Conservation (phyloP, 2,329 filamentous ascomycete species). For the Massarina eburnea region DNA sequence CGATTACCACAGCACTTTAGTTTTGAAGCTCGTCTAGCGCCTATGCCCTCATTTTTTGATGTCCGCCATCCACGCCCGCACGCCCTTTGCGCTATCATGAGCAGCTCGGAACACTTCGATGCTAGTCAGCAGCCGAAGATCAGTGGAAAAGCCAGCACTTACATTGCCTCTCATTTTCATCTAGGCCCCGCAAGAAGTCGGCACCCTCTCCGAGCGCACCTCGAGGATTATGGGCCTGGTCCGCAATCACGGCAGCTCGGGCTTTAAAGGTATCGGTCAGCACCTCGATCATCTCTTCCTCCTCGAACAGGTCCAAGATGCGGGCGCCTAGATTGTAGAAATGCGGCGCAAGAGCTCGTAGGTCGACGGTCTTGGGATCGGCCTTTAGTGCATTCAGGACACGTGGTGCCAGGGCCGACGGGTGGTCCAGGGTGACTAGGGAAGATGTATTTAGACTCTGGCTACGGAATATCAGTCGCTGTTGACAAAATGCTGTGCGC, state of each 20-base stretch:
- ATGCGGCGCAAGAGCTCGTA: conserved; percentile 80
- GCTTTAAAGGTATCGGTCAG: conserved; percentile 70
- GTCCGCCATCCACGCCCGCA: conserved; percentile 49
- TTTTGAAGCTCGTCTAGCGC: background rate
- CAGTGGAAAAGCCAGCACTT: conserved; percentile 24
- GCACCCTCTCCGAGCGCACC: conserved; percentile 66
- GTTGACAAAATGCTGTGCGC: background rate
- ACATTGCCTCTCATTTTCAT: conserved; percentile 82
- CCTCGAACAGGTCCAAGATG: conserved; percentile 89
- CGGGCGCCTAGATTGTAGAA: conserved; percentile 85
- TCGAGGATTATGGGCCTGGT: conserved; percentile 84
- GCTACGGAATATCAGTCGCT: conserved; percentile 9
- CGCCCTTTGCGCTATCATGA: conserved; percentile 51
- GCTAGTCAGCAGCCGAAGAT: conserved; percentile 6
- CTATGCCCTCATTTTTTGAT: conserved; percentile 34
- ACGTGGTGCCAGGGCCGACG: conserved; percentile 71
- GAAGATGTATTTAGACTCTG: conserved; percentile 41
- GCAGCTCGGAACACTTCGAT: conserved; percentile 50
- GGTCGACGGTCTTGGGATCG: conserved; percentile 80
- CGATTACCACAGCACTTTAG: no score
- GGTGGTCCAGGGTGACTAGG: conserved; percentile 74
- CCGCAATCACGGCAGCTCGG: conserved; percentile 77
- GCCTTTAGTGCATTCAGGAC: conserved; percentile 90
- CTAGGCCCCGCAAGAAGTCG: conserved; percentile 84
- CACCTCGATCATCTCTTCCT: conserved; percentile 73